Evolutionary conservation across 495 filamentous ascomycete species (phyloP).

Genomic region (Trichoderma parareesei): DNA sequence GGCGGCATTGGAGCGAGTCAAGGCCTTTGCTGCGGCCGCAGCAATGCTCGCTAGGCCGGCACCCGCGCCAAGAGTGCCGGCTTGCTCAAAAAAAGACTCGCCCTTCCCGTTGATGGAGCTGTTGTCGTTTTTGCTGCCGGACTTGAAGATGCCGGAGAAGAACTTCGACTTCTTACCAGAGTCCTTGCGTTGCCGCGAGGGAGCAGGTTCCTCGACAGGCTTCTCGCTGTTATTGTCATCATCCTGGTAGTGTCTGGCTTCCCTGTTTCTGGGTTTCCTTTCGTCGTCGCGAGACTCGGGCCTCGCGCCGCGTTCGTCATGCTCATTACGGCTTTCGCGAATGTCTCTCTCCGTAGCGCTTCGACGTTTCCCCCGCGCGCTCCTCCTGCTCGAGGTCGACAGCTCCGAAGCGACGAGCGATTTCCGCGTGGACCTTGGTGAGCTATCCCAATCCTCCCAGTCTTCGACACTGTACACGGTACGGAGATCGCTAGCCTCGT

Average conservation of each 20-base stretch:
- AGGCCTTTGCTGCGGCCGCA: conserved; percentile 32
- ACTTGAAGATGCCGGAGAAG: conserved; percentile 10
- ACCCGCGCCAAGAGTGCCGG: conserved; percentile 54
- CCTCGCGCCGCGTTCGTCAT: conserved; percentile 31
- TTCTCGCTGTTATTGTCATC: conserved; percentile 25
- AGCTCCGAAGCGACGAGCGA: conserved; percentile 13
- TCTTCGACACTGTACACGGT: background rate
- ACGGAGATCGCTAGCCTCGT: background rate
- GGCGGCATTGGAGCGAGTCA: conserved; percentile 34
- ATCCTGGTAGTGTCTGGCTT: conserved; percentile 23
- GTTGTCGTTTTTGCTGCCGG: conserved; percentile 13
- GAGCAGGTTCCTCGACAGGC: conserved; percentile 24
- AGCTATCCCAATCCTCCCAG: conserved; percentile 6
- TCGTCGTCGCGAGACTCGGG: conserved; percentile 30
- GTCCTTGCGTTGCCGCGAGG: conserved; percentile 21
- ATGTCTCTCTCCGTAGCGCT: conserved; percentile 15
- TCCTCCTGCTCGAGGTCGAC: conserved; percentile 16
- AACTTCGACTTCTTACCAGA: conserved; percentile 10
- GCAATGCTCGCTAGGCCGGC: conserved; percentile 43
- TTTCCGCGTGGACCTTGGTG: conserved; percentile 14
- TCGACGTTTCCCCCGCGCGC: conserved; percentile 17
- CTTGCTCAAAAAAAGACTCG: conserved; percentile 56
- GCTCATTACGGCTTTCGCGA: conserved; percentile 14
- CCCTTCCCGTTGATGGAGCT: conserved; percentile 24
- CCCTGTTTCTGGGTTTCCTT: conserved; percentile 16